Evolutionary conservation across 2,329 filamentous ascomycete genomes (phyloP), one percentile per base, ranked within the genome.

Genomic region (Fusarium sp.): DNA sequence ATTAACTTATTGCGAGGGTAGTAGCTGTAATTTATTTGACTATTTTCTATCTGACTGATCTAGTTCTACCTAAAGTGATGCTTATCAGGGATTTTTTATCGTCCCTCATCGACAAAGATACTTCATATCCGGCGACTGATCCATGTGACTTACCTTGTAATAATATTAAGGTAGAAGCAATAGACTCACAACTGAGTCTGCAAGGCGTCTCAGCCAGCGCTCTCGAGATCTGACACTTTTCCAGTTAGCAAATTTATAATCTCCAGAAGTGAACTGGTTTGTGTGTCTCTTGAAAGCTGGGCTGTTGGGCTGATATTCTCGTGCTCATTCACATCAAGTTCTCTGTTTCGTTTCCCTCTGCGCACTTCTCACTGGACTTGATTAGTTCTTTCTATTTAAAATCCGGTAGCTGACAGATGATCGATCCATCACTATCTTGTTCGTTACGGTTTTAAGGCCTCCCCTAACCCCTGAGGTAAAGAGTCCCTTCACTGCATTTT

Each of bases 181-280:
- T 7, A 42, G 39, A 12, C 1, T 18, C 5, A 4, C 1, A 0
- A 0, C n/a, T 12, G 10, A 7, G 2, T 3, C n/a, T 8, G 1
- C 26, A 18, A 42, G 18, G 5, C 11, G n/a, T 8, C 41, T 24
- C 39, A 18, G 39, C 24, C n/a, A 7, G 39, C 15, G n/a, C 39
- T 15, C 15, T 24, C 15, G 7, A 15, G n/a, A 5, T 8, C n/a
- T 42, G 15, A 42, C n/a, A 1, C 24, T 18, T 42, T 5, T 1
- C 10, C 5, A 12, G 14, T 42, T 24, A 3, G 16, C n/a, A n/a
- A n/a, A n/a, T n/a, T n/a, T n/a, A 41, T 1, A 42, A 42, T 24
- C 41, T 18, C 12, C 5, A 24, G 18, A 42, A 11, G n/a, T 7
- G n/a, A 24, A 24, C 41, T 24, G 12, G 0, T 42, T 12, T 24